Evolutionary conservation across 768 basidiomycete genomes (phyloP).

Genomic region (Ramaria sp.): DNA sequence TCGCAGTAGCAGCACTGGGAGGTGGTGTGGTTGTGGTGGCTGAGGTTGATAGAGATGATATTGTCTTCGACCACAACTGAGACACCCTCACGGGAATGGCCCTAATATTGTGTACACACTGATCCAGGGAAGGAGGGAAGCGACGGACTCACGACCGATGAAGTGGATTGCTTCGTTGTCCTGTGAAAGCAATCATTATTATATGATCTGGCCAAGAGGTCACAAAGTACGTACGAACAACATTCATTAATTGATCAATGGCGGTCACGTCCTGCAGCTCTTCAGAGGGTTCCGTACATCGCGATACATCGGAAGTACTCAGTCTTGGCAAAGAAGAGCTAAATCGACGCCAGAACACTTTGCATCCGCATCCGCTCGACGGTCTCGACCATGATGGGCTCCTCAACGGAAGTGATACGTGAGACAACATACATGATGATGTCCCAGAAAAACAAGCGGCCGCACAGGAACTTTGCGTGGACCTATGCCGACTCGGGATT

Average conservation of each 20-base stretch:
- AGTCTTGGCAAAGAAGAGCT: too few species aligned
- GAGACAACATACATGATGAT: not conserved
- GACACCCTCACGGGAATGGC: conserved; percentile 46
- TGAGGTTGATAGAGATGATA: conserved; percentile 12
- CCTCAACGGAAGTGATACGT: not conserved
- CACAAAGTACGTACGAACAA: conserved; percentile 39
- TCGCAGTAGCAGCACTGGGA: conserved; percentile 6
- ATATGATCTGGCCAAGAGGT: not conserved
- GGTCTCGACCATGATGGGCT: not conserved
- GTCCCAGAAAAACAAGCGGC: not conserved
- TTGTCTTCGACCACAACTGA: conserved; percentile 44
- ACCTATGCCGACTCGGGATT: too few species aligned
- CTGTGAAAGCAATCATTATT: conserved; percentile 19
- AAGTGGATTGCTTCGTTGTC: conserved; percentile 40
- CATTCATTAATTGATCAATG: conserved; percentile 46
- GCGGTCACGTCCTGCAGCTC: conserved; percentile 50
- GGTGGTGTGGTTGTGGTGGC: conserved; percentile 6
- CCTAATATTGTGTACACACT: conserved; percentile 20
- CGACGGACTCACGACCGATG: conserved; percentile 33
- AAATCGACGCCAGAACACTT: too few species aligned
- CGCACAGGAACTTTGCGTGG: too few species aligned
- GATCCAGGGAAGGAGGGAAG: conserved; percentile 6
- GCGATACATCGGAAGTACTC: not conserved
- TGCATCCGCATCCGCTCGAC: too few species aligned
- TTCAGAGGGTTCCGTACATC: conserved; percentile 18